Conservation (phyloP, 1,139 yeast genomes). For the Taphrina populina region DNA sequence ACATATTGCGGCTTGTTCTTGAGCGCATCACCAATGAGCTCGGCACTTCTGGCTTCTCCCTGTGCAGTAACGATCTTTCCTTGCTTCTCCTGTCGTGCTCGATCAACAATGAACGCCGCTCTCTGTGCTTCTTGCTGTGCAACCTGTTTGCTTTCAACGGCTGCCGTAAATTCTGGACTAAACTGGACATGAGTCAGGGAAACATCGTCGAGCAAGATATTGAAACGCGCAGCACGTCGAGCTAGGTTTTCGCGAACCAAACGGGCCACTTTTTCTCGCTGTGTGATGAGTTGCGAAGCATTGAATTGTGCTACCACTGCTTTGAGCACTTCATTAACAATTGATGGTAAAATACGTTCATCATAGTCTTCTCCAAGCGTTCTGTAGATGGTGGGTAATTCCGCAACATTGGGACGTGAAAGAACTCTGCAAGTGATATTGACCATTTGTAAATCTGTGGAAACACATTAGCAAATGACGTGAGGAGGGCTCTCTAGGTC, state of each 20-base stretch:
- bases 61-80: conserved; percentile 93
- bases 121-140: conserved; percentile 99
- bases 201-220: conserved; percentile 86
- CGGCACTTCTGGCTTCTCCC: conserved; percentile 98
- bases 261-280: conserved; percentile 92
- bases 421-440: conserved; percentile 96
- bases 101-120: conserved; percentile 94
- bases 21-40: conserved; percentile 97
- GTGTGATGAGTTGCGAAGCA: conserved; percentile 95
- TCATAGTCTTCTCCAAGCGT: conserved; percentile 93
- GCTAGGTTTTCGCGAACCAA: conserved; percentile 86
- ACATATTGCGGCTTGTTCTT: conserved; percentile 69
- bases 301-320: conserved; percentile 97
- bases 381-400: conserved; percentile 81
- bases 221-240: conserved; percentile 88
- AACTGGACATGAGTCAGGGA: conserved; percentile 74
- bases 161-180: conserved; percentile 95
- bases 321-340: conserved; percentile 93
- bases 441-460: conserved; percentile 81
- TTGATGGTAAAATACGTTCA: conserved; percentile 92
- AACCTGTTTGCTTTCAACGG: conserved; percentile 97
- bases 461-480: neutral
- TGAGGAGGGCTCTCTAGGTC: neutral
- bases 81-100: conserved; percentile 95
- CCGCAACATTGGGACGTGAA: conserved; percentile 76